Evolutionary conservation across 352 stramenopile species (phyloP).

Genomic region (Aphanomyces euteiches): DNA sequence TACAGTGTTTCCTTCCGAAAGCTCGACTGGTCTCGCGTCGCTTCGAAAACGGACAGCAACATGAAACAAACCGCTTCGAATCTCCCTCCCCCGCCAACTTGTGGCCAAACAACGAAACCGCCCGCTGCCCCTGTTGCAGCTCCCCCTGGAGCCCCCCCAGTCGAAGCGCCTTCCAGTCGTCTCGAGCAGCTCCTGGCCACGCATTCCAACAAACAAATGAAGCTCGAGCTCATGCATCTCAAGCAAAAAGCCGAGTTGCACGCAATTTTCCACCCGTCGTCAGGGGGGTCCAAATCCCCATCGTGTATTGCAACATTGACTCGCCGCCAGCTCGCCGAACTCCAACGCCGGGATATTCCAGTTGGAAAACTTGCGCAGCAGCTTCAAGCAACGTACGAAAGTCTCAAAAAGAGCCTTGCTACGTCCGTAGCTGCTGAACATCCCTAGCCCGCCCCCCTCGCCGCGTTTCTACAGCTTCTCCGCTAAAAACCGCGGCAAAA

Average conservation of each 20-base stretch:
- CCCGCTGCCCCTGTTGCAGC: neutral
- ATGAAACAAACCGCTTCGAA: neutral
- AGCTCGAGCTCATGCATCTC: conserved; percentile 26
- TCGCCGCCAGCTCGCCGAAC: neutral
- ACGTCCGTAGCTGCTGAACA: too few relatives aligned
- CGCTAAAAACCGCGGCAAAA: too few relatives aligned
- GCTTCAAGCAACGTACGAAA: neutral
- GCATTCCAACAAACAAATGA: conserved; percentile 13
- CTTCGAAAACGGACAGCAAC: conserved; percentile 29
- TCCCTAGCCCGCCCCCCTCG: too few relatives aligned
- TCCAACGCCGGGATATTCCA: neutral
- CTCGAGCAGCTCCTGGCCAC: neutral
- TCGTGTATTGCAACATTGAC: neutral
- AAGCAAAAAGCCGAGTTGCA: conserved; percentile 29
- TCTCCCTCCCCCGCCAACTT: neutral
- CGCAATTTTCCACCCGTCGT: conserved; percentile 24
- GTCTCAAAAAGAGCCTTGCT: neutral
- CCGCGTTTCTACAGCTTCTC: too few relatives aligned
- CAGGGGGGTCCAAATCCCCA: neutral
- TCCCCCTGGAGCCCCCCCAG: too few relatives aligned
- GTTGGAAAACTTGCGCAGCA: neutral
- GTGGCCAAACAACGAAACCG: neutral
- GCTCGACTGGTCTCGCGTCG: conserved; percentile 25
- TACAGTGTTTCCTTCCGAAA: conserved; percentile 19
- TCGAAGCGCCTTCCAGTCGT: neutral